Percentiles rank a stretch among this genome's conserved stretches.
phyloP scores from a whole-genome alignment of 2,329 filamentous ascomycete genomes.

The Penicillium sp. region DNA sequence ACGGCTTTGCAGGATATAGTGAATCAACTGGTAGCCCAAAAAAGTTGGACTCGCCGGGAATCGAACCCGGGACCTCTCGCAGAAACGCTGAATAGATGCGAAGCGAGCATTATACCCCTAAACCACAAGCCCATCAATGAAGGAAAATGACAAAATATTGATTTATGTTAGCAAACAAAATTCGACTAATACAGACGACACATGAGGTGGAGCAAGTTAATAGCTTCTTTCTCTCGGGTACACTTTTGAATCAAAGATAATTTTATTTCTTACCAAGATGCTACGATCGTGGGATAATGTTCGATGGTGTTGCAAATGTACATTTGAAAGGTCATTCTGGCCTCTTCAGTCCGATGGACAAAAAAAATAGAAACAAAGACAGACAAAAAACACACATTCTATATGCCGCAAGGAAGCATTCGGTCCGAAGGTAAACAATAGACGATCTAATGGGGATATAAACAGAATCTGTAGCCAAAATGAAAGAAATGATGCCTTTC shows the following conservation, averaged over 20 bases:
- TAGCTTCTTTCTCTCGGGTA: background rate
- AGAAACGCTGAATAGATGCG: background rate
- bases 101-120: background rate
- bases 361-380: background rate
- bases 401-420: constrained; percentile 7
- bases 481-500: background rate
- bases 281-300: background rate
- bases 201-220: background rate
- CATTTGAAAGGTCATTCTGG: background rate
- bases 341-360: background rate
- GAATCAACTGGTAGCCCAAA: background rate
- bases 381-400: constrained; percentile 4
- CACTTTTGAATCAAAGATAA: background rate
- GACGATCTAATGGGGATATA: constrained; percentile 11
- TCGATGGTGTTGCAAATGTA: background rate
- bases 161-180: background rate
- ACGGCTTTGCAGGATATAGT: background rate
- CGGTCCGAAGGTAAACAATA: constrained; percentile 1
- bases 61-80: background rate
- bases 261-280: background rate
- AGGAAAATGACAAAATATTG: background rate
- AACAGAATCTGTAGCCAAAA: background rate
- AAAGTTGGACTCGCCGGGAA: background rate
- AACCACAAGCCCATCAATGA: background rate
- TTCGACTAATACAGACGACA: background rate